Percentiles rank a stretch among this genome's conserved stretches.
phyloP scores from a whole-genome alignment of 2,329 filamentous ascomycete species.

The Cladobotryum mycophilum region DNA sequence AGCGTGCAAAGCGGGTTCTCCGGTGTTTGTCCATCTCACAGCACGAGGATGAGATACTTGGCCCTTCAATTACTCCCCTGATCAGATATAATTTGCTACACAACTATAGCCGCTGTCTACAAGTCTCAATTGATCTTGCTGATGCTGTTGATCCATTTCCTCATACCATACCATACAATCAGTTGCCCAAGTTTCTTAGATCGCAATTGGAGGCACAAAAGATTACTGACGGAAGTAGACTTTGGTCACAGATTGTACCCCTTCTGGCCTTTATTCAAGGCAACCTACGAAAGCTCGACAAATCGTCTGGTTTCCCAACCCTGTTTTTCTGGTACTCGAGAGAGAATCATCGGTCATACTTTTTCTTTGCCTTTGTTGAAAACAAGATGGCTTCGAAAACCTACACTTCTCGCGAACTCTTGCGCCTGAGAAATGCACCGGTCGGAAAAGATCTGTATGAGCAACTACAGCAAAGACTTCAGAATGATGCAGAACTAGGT shows the following conservation, averaged over 20 bases:
- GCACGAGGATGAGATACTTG: constrained; percentile 32
- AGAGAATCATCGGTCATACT: constrained; percentile 31
- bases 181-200: constrained; percentile 20
- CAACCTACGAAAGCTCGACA: constrained; percentile 16
- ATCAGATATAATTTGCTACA: constrained; percentile 27
- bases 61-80: constrained; percentile 22
- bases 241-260: constrained; percentile 25
- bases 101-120: constrained; percentile 23
- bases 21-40: constrained; percentile 28
- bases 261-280: constrained; percentile 29
- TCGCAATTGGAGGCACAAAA: constrained; percentile 22
- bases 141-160: constrained; percentile 23
- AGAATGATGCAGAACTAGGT: constrained; percentile 37
- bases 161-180: constrained; percentile 11
- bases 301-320: constrained; percentile 27
- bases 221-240: constrained; percentile 24
- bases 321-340: constrained; percentile 34
- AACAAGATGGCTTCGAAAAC: constrained; percentile 36
- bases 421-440: constrained; percentile 27
- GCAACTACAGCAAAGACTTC: constrained; percentile 28
- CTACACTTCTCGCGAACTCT: constrained; percentile 41
- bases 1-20: constrained; percentile 30
- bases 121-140: constrained; percentile 22
- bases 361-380: constrained; percentile 34
- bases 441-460: constrained; percentile 22